Evolutionary conservation across 345 rosid genomes (phyloP).

Genomic region (Hypericum androsaemum): DNA sequence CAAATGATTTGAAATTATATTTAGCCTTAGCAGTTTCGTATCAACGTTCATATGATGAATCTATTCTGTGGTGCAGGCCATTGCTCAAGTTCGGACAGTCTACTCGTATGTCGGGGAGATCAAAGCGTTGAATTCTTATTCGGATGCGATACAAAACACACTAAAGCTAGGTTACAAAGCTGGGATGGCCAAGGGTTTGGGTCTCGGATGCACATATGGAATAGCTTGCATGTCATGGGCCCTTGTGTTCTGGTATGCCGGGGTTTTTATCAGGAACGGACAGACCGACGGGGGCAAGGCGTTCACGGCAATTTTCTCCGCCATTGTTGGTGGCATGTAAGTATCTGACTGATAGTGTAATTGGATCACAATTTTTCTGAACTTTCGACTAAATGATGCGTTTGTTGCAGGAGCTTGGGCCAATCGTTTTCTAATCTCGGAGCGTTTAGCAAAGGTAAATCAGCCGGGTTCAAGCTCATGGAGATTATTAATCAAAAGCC

Average conservation of each 20-base stretch:
- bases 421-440: slow-evolving; percentile 98
- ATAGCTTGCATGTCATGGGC: slow-evolving; percentile 99
- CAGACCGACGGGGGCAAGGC: slow-evolving; percentile 97
- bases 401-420: slow-evolving; percentile 81
- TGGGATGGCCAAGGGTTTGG: slow-evolving; percentile 99
- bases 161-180: slow-evolving; percentile 97
- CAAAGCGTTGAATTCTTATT: slow-evolving; percentile 82
- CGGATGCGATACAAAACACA: slow-evolving; percentile 91
- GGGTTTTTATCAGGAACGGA: slow-evolving; percentile 91
- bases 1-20: neutral
- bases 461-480: slow-evolving; percentile 95
- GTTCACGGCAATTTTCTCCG: slow-evolving; percentile 96
- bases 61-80: slow-evolving; percentile 36
- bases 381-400: slow-evolving; percentile 1
- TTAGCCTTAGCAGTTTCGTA: neutral
- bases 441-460: slow-evolving; percentile 97
- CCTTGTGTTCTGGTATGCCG: slow-evolving; percentile 98
- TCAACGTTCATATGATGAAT: slow-evolving; percentile 1
- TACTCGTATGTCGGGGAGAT: slow-evolving; percentile 96
- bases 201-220: slow-evolving; percentile 95
- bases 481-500: slow-evolving; percentile 92
- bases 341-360: slow-evolving; percentile 6
- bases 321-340: slow-evolving; percentile 99
- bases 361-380: neutral
- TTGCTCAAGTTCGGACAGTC: slow-evolving; percentile 96